phyloP scores from a whole-genome alignment of 805 yeast genomes.

The Pichia sporocuriosa region DNA sequence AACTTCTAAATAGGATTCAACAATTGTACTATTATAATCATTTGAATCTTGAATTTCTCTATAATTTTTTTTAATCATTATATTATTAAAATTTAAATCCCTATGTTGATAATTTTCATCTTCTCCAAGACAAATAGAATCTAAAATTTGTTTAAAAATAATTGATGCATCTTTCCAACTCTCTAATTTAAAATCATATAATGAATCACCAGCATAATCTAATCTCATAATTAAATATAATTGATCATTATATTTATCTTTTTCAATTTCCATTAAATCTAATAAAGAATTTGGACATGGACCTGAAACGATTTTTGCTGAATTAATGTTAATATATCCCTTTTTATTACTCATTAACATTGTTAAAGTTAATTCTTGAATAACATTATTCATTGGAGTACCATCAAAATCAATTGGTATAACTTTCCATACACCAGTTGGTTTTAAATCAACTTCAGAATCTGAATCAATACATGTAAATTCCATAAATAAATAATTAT shows the following conservation, averaged over 20 bases:
- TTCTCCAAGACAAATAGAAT: slow-evolving; percentile 48
- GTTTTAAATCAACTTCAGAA: slow-evolving; percentile 24
- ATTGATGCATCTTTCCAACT: slow-evolving; percentile 33
- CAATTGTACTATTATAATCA: background rate
- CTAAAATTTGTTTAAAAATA: slow-evolving; percentile 49
- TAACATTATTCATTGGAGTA: slow-evolving; percentile 32
- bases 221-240: slow-evolving; percentile 31
- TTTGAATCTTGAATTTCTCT: background rate
- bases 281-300: slow-evolving; percentile 11
- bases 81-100: slow-evolving; percentile 61
- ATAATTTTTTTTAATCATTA: slow-evolving; percentile 35
- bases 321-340: slow-evolving; percentile 41
- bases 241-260: slow-evolving; percentile 19
- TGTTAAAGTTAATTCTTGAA: slow-evolving; percentile 42
- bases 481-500: slow-evolving; percentile 30
- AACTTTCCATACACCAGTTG: slow-evolving; percentile 38
- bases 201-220: slow-evolving; percentile 37
- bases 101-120: slow-evolving; percentile 57
- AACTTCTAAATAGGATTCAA: slow-evolving; percentile 25
- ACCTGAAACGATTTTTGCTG: slow-evolving; percentile 43
- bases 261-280: slow-evolving; percentile 6
- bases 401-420: slow-evolving; percentile 45
- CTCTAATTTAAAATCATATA: slow-evolving; percentile 36
- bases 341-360: slow-evolving; percentile 32
- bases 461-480: slow-evolving; percentile 43